Evolutionary conservation across 768 basidiomycete genomes (phyloP).

Genomic region (Calocera viscosa): DNA sequence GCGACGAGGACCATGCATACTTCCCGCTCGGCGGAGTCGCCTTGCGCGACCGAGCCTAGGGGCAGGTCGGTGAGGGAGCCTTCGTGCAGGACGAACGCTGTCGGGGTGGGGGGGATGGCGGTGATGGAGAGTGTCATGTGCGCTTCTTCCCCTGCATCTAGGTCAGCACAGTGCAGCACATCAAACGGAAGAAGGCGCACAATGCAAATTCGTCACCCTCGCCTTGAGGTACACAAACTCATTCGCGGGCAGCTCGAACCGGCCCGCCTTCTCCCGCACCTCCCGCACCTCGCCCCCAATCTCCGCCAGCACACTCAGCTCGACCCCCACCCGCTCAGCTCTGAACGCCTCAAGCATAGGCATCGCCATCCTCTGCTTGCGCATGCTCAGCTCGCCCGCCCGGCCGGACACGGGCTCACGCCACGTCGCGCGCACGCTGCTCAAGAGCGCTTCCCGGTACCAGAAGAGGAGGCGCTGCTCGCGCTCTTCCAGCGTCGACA

Average conservation of each 20-base stretch:
- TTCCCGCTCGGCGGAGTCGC: constrained; percentile 40
- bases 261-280: constrained; percentile 27
- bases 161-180: not conserved
- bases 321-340: constrained; percentile 49
- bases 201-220: constrained; percentile 49
- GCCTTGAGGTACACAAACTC: constrained; percentile 51
- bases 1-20: constrained; percentile 61
- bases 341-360: constrained; percentile 70
- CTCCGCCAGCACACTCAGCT: constrained; percentile 38
- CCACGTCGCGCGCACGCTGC: constrained; percentile 59
- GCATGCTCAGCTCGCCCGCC: constrained; percentile 60
- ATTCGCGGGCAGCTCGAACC: constrained; percentile 42
- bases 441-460: constrained; percentile 84
- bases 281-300: constrained; percentile 17
- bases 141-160: constrained; percentile 29
- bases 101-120: constrained; percentile 36
- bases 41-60: constrained; percentile 48
- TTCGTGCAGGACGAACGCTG: constrained; percentile 56
- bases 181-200: constrained; percentile 35
- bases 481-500: constrained; percentile 47
- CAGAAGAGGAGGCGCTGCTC: constrained; percentile 78
- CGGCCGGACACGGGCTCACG: constrained; percentile 73
- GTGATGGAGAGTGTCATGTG: constrained; percentile 40
- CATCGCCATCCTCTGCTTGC: constrained; percentile 62
- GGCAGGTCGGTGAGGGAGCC: constrained; percentile 50